These are phyloP conservation scores for Pichia cabralensis DNA, from an alignment of 805 yeast genomes.

Conservation along the genomic window DNA sequence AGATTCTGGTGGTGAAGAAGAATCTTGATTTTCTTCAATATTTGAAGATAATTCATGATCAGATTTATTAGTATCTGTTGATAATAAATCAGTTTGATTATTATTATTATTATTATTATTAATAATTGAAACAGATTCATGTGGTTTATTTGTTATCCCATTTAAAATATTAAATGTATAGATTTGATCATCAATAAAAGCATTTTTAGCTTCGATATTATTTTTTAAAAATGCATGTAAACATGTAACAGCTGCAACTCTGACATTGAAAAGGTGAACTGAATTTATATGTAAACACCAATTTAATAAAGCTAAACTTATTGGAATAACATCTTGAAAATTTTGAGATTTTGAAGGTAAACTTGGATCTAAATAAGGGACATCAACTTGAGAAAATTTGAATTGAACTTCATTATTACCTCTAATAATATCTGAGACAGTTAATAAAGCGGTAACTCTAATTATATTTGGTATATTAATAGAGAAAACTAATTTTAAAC, in stretches of 20 bases:
- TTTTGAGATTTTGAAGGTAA: constrained; percentile 24
- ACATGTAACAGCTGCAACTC: constrained; percentile 62
- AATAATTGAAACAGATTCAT: neutral
- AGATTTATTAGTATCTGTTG: neutral
- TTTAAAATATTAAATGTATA: constrained; percentile 27
- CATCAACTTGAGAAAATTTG: constrained; percentile 73
- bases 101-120: constrained; percentile 1
- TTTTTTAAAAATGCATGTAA: constrained; percentile 59
- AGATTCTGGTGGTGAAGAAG: neutral
- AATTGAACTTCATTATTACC: constrained; percentile 59
- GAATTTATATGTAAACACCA: constrained; percentile 80
- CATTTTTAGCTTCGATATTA: constrained; percentile 49
- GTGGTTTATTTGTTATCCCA: constrained; percentile 13
- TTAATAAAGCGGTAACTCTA: constrained; percentile 57
- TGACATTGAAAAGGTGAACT: constrained; percentile 71
- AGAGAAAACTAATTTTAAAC: constrained; percentile 62
- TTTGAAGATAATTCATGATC: too few relatives aligned
- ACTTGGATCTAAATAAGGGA: constrained; percentile 78
- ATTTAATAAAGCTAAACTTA: constrained; percentile 59
- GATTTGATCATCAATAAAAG: constrained; percentile 62
- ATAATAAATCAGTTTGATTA: neutral
- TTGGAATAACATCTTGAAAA: constrained; percentile 44
- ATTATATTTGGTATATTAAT: constrained; percentile 53
- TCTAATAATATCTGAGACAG: constrained; percentile 69
- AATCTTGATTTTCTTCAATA: neutral